Evolutionary conservation across 345 rosid species (phyloP).

Genomic region (Eucalyptus sideroxylon): DNA sequence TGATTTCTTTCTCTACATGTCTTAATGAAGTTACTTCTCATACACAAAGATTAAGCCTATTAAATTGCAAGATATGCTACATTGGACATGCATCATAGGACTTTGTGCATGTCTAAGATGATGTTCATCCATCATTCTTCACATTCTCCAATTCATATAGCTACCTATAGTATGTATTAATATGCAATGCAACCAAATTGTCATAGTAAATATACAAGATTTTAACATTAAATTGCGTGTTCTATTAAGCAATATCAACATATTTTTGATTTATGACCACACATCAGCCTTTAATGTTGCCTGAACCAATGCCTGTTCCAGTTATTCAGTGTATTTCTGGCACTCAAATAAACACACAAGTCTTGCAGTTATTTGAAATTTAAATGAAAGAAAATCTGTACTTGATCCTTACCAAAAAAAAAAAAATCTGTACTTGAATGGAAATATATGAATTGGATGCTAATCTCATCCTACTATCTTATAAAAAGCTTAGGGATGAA

Average conservation of each 20-base stretch:
- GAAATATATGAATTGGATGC: background rate
- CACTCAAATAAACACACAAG: background rate
- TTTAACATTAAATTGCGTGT: background rate
- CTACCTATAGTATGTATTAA: background rate
- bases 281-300: background rate
- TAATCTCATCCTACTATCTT: background rate
- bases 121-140: background rate
- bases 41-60: background rate
- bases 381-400: background rate
- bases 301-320: background rate
- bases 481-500: background rate
- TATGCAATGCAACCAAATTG: background rate
- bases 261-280: background rate
- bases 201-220: background rate
- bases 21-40: background rate
- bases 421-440: background rate
- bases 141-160: background rate
- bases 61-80: background rate
- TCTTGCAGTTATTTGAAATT: background rate
- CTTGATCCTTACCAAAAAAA: background rate
- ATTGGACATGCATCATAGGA: background rate
- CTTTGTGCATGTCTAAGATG: background rate
- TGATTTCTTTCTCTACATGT: background rate
- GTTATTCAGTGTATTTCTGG: background rate
- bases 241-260: background rate